Percentiles rank a stretch among this genome's conserved stretches.
These are phyloP conservation scores for Amanita thiersii DNA, from an alignment of 768 basidiomycete species.

Conservation along the genomic window DNA sequence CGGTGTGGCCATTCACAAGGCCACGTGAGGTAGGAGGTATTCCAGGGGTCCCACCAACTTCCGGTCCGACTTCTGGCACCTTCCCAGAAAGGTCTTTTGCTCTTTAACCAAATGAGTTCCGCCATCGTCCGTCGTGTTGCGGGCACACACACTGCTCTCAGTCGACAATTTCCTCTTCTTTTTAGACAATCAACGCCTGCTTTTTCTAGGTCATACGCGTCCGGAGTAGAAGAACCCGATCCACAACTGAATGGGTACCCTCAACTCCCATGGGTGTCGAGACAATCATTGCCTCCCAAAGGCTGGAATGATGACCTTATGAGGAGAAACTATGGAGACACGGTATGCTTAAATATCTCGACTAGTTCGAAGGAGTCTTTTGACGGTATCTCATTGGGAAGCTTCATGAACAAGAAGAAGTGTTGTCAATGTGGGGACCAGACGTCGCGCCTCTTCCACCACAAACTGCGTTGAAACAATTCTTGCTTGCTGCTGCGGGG, in stretches of 20 bases:
- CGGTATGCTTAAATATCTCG: conserved; percentile 41
- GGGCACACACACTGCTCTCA: conserved; percentile 21
- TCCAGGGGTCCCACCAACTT: too few relatives aligned
- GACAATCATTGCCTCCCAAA: conserved; percentile 51
- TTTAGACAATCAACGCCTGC: conserved; percentile 3
- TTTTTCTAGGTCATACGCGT: conserved; percentile 23
- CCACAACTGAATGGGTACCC: conserved; percentile 72
- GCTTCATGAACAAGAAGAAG: conserved; percentile 77
- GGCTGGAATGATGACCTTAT: conserved; percentile 75
- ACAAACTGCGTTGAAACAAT: conserved; percentile 53
- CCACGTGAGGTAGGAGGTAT: too few relatives aligned
- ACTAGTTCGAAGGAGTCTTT: conserved; percentile 1
- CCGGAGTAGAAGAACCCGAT: conserved; percentile 36
- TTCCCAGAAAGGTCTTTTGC: too few relatives aligned
- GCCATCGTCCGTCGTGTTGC: conserved; percentile 30
- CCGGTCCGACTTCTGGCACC: background rate
- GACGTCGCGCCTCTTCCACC: conserved; percentile 61
- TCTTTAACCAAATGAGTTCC: conserved; percentile 24
- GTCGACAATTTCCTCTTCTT: conserved; percentile 12
- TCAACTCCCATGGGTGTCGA: conserved; percentile 56
- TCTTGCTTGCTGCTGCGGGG: conserved; percentile 50
- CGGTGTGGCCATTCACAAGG: too few relatives aligned
- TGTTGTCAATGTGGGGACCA: conserved; percentile 83
- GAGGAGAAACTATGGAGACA: conserved; percentile 76
- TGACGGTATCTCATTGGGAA: conserved; percentile 22